A percentile compares a stretch with the other conserved stretches of the same genome.
Evolutionary conservation across 2,329 filamentous ascomycete species (phyloP).

Genomic region (Zymoseptoria tritici): DNA sequence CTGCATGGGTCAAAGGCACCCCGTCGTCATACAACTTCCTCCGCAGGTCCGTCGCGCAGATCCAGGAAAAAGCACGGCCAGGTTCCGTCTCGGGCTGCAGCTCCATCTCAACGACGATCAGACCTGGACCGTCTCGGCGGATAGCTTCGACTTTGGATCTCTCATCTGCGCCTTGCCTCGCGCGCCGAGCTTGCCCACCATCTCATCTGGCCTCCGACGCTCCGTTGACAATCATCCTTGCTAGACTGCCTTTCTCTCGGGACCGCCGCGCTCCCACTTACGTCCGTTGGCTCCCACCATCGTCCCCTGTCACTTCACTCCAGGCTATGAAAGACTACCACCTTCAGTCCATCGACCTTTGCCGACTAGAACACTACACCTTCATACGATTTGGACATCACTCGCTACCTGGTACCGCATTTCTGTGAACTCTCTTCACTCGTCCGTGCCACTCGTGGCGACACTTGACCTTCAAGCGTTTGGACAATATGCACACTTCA

Average conservation of each 20-base stretch:
- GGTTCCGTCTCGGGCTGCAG: neutral
- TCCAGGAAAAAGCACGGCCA: neutral
- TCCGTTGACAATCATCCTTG: slow-evolving; percentile 6
- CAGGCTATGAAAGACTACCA: neutral
- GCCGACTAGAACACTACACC: neutral
- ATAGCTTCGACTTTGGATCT: neutral
- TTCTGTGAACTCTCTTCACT: neutral
- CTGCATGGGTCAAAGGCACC: neutral
- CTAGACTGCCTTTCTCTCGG: slow-evolving; percentile 8
- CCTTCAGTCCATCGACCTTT: neutral
- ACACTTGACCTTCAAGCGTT: slow-evolving; percentile 1
- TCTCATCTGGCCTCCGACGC: slow-evolving; percentile 6
- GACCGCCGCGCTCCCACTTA: slow-evolving; percentile 11
- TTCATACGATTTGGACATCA: neutral
- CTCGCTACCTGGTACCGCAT: neutral
- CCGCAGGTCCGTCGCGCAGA: neutral
- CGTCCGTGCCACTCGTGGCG: slow-evolving; percentile 13
- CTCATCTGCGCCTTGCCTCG: slow-evolving; percentile 8
- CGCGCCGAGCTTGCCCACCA: neutral
- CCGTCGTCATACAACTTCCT: neutral
- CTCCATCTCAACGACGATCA: neutral
- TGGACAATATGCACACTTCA: slow-evolving; percentile 19
- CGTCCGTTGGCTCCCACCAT: slow-evolving; percentile 14
- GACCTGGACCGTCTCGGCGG: neutral
- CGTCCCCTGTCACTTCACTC: slow-evolving; percentile 8